These are phyloP conservation scores for Elsinoe arachidis DNA, from an alignment of 2,329 filamentous ascomycete genomes.

Conservation along the genomic window DNA sequence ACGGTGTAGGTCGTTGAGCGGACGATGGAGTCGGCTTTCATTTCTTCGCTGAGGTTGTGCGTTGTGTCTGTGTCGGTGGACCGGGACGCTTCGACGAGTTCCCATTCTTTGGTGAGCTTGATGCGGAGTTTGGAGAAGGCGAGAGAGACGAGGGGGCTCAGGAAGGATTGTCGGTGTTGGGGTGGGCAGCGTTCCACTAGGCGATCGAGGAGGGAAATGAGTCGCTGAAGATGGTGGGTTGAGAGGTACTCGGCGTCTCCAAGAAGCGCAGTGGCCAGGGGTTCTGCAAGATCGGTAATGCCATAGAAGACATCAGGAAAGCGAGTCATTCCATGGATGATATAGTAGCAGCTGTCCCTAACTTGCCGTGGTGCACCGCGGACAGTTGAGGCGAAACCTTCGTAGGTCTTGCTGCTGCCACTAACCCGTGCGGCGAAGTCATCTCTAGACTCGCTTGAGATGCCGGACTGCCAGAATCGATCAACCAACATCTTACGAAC, in stretches of 20 bases:
- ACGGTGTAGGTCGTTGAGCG: constrained; percentile 87
- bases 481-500: constrained; percentile 82
- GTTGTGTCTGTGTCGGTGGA: constrained; percentile 43
- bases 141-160: constrained; percentile 72
- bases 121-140: constrained; percentile 79
- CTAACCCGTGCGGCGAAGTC: constrained; percentile 92
- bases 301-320: constrained; percentile 85
- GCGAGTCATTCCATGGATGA: constrained; percentile 86
- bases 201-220: constrained; percentile 79
- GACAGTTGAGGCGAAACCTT: constrained; percentile 89
- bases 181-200: constrained; percentile 88
- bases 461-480: constrained; percentile 96
- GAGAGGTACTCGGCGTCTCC: constrained; percentile 73
- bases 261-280: constrained; percentile 76
- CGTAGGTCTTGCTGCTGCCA: constrained; percentile 78
- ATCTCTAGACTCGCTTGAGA: constrained; percentile 89
- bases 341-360: constrained; percentile 86
- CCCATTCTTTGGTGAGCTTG: constrained; percentile 85
- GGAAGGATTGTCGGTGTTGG: constrained; percentile 64
- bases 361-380: constrained; percentile 82
- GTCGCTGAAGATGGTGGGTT: constrained; percentile 86
- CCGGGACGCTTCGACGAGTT: constrained; percentile 52
- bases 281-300: constrained; percentile 72
- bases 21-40: constrained; percentile 95
- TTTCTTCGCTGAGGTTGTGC: constrained; percentile 76